Conservation (phyloP, 2,329 filamentous ascomycete species). For the Teratosphaeria nubilosa region DNA sequence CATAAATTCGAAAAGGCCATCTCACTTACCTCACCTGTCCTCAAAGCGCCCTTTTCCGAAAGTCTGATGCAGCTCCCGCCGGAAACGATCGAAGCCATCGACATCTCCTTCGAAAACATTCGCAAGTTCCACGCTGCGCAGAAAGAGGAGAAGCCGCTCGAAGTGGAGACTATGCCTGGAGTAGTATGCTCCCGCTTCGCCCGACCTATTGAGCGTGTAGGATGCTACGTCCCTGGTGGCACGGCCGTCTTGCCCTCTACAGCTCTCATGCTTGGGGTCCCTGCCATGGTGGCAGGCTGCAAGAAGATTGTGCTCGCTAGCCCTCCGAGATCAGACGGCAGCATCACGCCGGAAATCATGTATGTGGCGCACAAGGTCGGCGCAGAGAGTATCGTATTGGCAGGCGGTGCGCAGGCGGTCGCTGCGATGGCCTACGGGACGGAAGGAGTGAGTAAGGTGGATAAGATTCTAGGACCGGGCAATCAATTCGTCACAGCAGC, state of each 20-base stretch:
- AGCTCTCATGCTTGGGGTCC: constrained; percentile 94
- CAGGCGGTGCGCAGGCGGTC: constrained; percentile 89
- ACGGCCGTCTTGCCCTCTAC: constrained; percentile 96
- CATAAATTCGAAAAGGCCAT: constrained; percentile 98
- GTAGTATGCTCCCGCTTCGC: constrained; percentile 90
- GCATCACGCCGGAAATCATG: constrained; percentile 90
- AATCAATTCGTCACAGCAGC: constrained; percentile 98
- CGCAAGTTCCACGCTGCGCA: constrained; percentile 88
- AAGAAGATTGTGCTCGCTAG: constrained; percentile 89
- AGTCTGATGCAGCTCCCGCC: constrained; percentile 74
- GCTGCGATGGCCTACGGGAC: constrained; percentile 97
- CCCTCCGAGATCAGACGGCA: constrained; percentile 79
- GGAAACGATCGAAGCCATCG: constrained; percentile 86
- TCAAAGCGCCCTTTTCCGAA: constrained; percentile 78
- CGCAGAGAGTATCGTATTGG: constrained; percentile 89
- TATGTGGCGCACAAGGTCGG: constrained; percentile 96
- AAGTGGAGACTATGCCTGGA: constrained; percentile 95
- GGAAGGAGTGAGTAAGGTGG: constrained; percentile 86
- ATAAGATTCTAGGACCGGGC: constrained; percentile 95
- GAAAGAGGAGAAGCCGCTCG: constrained; percentile 67
- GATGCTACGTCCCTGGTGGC: constrained; percentile 88
- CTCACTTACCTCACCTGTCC: constrained; percentile 75
- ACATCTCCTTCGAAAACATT: constrained; percentile 89
- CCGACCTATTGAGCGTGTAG: constrained; percentile 88
- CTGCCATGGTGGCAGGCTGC: constrained; percentile 94